Conservation (phyloP, 495 filamentous ascomycete species). For the Letharia columbiana region DNA sequence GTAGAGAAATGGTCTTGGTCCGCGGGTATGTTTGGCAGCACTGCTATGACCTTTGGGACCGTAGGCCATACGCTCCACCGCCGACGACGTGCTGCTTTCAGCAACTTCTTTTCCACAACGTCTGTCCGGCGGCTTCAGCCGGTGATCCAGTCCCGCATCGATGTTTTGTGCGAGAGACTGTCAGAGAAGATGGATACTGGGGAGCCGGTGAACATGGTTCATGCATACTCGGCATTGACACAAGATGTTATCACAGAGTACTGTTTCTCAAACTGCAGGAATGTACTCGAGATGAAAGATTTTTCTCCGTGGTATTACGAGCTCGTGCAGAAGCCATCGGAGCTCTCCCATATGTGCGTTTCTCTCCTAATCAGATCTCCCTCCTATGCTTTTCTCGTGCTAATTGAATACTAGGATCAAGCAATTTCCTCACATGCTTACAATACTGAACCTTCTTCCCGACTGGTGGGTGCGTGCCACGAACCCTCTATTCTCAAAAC, state of each 20-base stretch:
- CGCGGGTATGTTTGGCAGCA: conserved; percentile 19
- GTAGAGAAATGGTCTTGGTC: conserved; percentile 24
- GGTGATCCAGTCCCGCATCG: conserved; percentile 25
- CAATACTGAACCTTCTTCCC: background rate
- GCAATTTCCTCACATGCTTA: background rate
- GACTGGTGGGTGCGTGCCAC: background rate
- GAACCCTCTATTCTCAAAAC: background rate
- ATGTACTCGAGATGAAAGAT: conserved; percentile 10
- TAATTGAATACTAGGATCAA: background rate
- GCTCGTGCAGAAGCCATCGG: background rate
- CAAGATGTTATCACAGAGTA: conserved; percentile 18
- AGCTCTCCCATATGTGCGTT: background rate
- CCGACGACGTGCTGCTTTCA: conserved; percentile 29
- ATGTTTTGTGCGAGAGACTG: conserved; percentile 7
- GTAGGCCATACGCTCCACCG: conserved; percentile 30
- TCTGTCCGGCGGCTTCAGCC: conserved; percentile 33
- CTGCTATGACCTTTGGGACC: conserved; percentile 27
- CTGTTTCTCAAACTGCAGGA: conserved; percentile 1
- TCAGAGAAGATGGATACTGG: background rate
- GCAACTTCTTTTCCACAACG: conserved; percentile 37
- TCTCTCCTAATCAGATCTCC: background rate
- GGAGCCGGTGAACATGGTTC: conserved; percentile 3
- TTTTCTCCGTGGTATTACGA: conserved; percentile 5
- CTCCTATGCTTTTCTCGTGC: background rate
- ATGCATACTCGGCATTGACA: conserved; percentile 14